These are phyloP conservation scores for Diaporthe nobilis DNA, from an alignment of 2,329 filamentous ascomycete species.

Conservation along the genomic window DNA sequence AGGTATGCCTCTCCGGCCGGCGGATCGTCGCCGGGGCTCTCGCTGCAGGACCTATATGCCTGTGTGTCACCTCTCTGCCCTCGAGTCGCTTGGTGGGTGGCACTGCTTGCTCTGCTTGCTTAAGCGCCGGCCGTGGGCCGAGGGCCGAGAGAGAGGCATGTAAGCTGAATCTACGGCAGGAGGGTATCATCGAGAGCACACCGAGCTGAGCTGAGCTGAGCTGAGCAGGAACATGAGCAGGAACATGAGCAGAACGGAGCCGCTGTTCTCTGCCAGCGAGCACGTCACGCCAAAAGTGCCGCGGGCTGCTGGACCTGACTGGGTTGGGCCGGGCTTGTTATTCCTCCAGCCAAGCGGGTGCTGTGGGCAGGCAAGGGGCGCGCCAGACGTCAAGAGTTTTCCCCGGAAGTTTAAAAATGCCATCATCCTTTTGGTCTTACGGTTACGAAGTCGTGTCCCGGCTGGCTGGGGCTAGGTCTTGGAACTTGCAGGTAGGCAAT, in stretches of 20 bases:
- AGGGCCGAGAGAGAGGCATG: background rate
- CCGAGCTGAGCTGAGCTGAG: background rate
- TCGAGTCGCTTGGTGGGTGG: background rate
- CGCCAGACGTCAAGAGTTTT: background rate
- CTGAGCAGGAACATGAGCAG: too few species aligned
- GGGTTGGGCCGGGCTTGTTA: too few species aligned
- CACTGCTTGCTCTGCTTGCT: background rate
- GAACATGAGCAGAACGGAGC: too few species aligned
- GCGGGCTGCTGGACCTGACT: too few species aligned
- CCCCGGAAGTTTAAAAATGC: constrained; percentile 6
- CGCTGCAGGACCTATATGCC: background rate
- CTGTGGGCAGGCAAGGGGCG: background rate
- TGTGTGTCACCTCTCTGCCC: background rate
- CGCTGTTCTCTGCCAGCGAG: too few species aligned
- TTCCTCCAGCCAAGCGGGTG: too few species aligned
- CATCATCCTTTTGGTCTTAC: background rate
- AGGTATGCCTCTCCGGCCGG: background rate
- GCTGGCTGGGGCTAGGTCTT: background rate
- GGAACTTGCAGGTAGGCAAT: too few species aligned
- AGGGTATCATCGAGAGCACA: too few species aligned
- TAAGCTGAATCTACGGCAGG: background rate
- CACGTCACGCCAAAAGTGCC: too few species aligned
- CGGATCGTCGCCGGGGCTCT: background rate
- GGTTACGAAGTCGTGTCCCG: constrained; percentile 16
- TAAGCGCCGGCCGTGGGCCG: background rate